Percentiles rank a stretch among this genome's conserved stretches.
Conservation (phyloP, 1,284 basidiomycete genomes). For the Pseudozyma thailandica region DNA sequence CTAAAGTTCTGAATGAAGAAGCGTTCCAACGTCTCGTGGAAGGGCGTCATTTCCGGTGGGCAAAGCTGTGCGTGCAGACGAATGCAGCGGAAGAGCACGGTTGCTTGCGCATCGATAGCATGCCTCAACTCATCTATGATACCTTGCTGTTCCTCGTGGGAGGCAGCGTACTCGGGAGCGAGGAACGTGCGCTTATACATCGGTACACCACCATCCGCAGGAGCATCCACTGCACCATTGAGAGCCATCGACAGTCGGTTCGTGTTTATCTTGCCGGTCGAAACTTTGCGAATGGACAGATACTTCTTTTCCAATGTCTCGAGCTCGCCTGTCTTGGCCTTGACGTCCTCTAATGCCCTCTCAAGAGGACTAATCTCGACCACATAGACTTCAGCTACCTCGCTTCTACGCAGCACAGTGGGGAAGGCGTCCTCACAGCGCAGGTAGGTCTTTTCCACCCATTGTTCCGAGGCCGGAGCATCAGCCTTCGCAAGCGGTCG, state of each 20-base stretch:
- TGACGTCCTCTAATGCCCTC: slow-evolving; percentile 82
- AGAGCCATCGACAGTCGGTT: slow-evolving; percentile 87
- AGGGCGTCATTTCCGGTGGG: slow-evolving; percentile 84
- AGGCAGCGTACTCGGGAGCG: slow-evolving; percentile 75
- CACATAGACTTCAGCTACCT: slow-evolving; percentile 80
- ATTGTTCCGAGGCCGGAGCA: slow-evolving; percentile 68
- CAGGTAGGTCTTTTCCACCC: slow-evolving; percentile 79
- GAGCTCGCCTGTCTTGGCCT: slow-evolving; percentile 80
- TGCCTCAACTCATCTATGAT: slow-evolving; percentile 77
- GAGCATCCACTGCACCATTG: slow-evolving; percentile 87
- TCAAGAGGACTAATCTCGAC: slow-evolving; percentile 88
- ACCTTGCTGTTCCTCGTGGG: slow-evolving; percentile 78
- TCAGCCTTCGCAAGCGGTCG: slow-evolving; percentile 68
- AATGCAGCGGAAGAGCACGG: slow-evolving; percentile 83
- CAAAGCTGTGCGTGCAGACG: slow-evolving; percentile 84
- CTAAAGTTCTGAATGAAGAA: slow-evolving; percentile 88
- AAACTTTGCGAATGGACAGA: slow-evolving; percentile 79
- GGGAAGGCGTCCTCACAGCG: slow-evolving; percentile 84
- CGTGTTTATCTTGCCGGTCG: slow-evolving; percentile 74
- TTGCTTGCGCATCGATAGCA: slow-evolving; percentile 80
- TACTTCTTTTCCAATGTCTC: slow-evolving; percentile 78
- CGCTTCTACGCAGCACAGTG: slow-evolving; percentile 87
- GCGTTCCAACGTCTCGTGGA: slow-evolving; percentile 88
- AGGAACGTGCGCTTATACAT: slow-evolving; percentile 74
- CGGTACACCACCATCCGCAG: slow-evolving; percentile 79